Conservation (phyloP, 352 stramenopile genomes). For the Phytophthora sojae region DNA sequence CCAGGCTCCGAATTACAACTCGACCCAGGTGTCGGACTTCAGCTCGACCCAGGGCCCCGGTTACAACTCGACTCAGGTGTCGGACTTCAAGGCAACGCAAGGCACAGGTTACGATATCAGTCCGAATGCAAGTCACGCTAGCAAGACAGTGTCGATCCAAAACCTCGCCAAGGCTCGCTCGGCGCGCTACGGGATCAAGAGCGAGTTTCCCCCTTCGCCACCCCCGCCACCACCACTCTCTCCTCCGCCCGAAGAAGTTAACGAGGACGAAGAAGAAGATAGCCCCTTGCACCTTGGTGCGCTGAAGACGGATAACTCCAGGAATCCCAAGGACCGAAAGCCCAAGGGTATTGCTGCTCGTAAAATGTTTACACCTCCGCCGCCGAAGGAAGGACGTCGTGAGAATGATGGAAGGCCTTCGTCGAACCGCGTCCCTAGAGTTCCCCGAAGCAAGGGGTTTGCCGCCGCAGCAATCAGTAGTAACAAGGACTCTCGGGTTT, state of each 20-base stretch:
- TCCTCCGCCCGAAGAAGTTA: conserved; percentile 30
- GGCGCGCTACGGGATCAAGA: conserved; percentile 39
- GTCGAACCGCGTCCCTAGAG: conserved; percentile 22
- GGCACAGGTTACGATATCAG: conserved; percentile 19
- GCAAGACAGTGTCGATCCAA: conserved; percentile 55
- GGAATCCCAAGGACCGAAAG: conserved; percentile 23
- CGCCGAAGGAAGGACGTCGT: conserved; percentile 24
- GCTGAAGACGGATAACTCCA: conserved; percentile 32
- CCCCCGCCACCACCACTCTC: conserved; percentile 38
- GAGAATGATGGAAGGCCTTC: conserved; percentile 8
- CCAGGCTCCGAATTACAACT: conserved; percentile 8
- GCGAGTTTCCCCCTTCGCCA: conserved; percentile 33
- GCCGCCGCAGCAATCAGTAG: conserved; percentile 21
- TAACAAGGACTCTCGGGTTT: conserved; percentile 16
- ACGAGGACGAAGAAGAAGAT: conserved; percentile 32
- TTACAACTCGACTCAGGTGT: conserved; percentile 3
- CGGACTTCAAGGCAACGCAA: conserved; percentile 21
- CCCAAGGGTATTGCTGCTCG: conserved; percentile 28
- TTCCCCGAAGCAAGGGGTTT: conserved; percentile 21
- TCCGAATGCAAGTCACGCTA: conserved; percentile 18
- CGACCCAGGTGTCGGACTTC: conserved; percentile 3
- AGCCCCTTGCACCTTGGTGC: conserved; percentile 31
- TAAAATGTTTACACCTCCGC: conserved; percentile 37
- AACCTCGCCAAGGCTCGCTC: conserved; percentile 40
- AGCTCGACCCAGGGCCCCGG: conserved; percentile 28